Base-by-base conservation (phyloP, 78 protist species). In the Ministeria vibrans region DNA sequence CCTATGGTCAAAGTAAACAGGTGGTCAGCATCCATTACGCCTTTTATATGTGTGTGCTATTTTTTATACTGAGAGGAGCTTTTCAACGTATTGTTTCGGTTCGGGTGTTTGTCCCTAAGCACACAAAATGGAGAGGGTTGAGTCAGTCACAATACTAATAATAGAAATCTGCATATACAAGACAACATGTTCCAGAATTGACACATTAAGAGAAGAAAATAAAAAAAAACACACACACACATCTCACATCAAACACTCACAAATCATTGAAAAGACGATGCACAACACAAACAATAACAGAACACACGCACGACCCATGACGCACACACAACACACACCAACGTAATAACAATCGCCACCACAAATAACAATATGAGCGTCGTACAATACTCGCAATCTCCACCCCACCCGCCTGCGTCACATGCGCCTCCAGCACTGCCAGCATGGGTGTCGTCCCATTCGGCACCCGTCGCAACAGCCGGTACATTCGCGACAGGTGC, bases 391-490 rank as follows among this genome's bases (percentile, higher is more conserved):
- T 2, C 5, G n/a, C 84, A 20, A 80, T 30, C 75, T 42, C 71
- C 39, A 2, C 44, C 43, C 18, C 46, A 7, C 78, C 78, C 1
- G 18, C 36, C 28, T 28, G 61, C 5, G 70, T 22, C 22, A 79
- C 53, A 59, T 79, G 71, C 49, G 79, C 85, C 55, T 92, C 92
- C 7, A 92, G 32, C n/a, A 46, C 68, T 0, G 69, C 77, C 66
- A 81, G 77, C 44, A 92, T 36, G 36, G 88, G 87, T 34, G 89
- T 91, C 36, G 90, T 66, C 5, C 92, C 93, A 43, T 78, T 55
- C 62, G 80, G 79, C 11, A 84, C 78, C 44, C 95, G 90, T 2
- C 70, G 55, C 32, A 92, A 68, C 27, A 92, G 77, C 34, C 59
- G 28, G 74, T 87, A 92, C 88, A 87, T 74, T 27, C 93, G 79